Evolutionary conservation across 306 rosid genomes (phyloP), one percentile per base, ranked within the genome.

Genomic region (Casuarina glauca): DNA sequence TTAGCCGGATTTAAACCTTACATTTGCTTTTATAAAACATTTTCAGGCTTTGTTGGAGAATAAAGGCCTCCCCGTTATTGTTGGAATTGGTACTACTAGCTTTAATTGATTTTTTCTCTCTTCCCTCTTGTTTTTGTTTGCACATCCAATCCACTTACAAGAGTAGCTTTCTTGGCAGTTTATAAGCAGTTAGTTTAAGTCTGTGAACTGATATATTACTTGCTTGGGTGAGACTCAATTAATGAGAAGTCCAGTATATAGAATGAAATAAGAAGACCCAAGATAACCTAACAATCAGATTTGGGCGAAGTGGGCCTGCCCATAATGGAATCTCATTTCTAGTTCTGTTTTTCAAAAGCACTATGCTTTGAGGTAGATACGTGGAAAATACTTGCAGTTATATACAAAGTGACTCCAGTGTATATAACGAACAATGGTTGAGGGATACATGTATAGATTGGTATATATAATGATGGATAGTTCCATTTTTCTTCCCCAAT

Each of bases 31-130:
- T 79, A 77, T 74, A 63, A 76, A 42, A 12, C 57, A 80, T 16
- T 89, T 87, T 54, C 97, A 95, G 99, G 98, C 96, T 49, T 88
- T 95, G 87, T 85, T 95, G 93, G 99, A 95, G 93, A 95, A 91
- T 83, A 95, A 95, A 81, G 99, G 96, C 62, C 85, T 79, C 70
- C 99, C 99, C 10, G 93, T 95, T 76, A 88, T 95, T 74, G 99
- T 95, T 60, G 99, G 99, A 84, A 95, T 95, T 72, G 99, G 99
- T 95, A 95, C 86, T 84, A 48, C 70, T 76, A 57, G 46, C 69
- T 49, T 86, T 78, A 77, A 67, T 64, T 72, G 35, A 72, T 58
- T 49, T 67, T 74, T 50, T 52, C 70, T 49, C 67, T 45, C 67
- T 57, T 50, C 66, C 70, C 73, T 63, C 10, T 32, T 48, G 74